Conservation (phyloP, 805 yeast genomes). For the Teunomyces tritomae region DNA sequence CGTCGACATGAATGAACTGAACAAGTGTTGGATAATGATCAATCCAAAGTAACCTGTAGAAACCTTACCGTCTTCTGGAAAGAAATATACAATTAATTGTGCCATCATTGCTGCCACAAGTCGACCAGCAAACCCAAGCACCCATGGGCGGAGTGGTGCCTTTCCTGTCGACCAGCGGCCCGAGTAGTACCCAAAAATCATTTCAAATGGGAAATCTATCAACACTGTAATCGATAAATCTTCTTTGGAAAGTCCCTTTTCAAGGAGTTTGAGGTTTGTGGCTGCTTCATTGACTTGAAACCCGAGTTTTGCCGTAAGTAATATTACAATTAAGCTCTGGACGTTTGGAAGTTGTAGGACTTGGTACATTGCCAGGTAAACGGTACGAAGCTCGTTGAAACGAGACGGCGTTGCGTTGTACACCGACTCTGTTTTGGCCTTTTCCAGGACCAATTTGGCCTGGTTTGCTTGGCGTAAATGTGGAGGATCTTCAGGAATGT, state of each 20-base stretch:
- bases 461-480: conserved; percentile 37
- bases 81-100: conserved; percentile 64
- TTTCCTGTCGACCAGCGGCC: conserved; percentile 90
- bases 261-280: conserved; percentile 85
- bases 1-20: conserved; percentile 90
- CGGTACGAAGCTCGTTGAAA: conserved; percentile 42
- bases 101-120: conserved; percentile 73
- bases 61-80: conserved; percentile 58
- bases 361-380: conserved; percentile 63
- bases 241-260: conserved; percentile 89
- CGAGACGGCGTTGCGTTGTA: conserved; percentile 19
- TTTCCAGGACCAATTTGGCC: conserved; percentile 26
- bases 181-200: conserved; percentile 91
- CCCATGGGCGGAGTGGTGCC: conserved; percentile 83
- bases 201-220: conserved; percentile 94
- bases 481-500: conserved; percentile 71
- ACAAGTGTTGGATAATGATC: conserved; percentile 77
- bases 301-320: conserved; percentile 80
- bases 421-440: conserved; percentile 17
- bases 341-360: conserved; percentile 71
- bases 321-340: conserved; percentile 69
- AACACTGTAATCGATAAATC: conserved; percentile 90
- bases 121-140: conserved; percentile 81
- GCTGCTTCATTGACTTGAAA: conserved; percentile 97
- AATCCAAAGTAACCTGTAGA: conserved; percentile 56